Evolutionary conservation across 768 basidiomycete genomes (phyloP).

Genomic region (Boletus subcaerulescens): DNA sequence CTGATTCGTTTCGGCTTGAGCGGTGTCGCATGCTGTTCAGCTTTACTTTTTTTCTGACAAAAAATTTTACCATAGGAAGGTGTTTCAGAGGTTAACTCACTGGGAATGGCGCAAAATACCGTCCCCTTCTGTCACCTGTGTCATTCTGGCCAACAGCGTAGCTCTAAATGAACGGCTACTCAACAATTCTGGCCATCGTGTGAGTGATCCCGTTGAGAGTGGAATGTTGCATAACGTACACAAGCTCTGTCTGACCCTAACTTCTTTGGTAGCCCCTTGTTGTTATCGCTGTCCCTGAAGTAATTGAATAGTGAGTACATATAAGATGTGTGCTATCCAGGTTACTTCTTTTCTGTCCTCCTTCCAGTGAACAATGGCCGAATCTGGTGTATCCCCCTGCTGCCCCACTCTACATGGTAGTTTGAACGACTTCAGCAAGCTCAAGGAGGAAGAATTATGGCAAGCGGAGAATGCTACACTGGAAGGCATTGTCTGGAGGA

Average conservation of each 20-base stretch:
- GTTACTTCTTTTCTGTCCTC: not conserved
- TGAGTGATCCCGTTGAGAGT: not conserved
- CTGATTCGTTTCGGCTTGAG: too few species aligned
- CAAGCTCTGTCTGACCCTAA: not conserved
- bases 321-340: not conserved
- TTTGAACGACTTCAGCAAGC: not conserved
- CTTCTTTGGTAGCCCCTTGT: not conserved
- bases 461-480: constrained; percentile 18
- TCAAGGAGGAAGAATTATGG: constrained; percentile 5
- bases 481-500: constrained; percentile 44
- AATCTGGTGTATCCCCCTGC: not conserved
- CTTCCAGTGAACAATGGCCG: not conserved
- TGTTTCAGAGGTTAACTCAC: too few species aligned
- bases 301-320: not conserved
- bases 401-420: not conserved
- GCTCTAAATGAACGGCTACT: not conserved
- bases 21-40: too few species aligned
- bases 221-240: not conserved
- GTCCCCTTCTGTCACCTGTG: too few species aligned
- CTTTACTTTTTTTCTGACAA: too few species aligned
- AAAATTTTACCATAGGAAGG: too few species aligned
- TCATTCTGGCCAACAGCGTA: too few species aligned
- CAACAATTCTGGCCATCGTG: not conserved
- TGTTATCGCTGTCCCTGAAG: not conserved
- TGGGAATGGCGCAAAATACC: too few species aligned